Evolutionary conservation across 169 alveolate species (phyloP).

Genomic region (Cryptosporidium ryanae): DNA sequence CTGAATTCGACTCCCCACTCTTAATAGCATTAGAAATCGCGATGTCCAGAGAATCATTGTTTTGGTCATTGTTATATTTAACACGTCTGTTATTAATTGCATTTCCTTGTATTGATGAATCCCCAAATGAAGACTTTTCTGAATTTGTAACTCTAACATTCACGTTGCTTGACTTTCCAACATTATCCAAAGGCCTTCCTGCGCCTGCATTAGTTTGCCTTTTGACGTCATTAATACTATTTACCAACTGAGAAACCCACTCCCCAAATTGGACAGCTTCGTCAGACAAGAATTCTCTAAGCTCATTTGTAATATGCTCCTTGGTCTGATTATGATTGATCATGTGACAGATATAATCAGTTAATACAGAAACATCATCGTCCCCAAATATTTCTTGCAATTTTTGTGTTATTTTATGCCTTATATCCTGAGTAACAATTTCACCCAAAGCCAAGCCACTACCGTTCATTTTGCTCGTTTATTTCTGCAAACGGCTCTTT

Average conservation of each 20-base stretch:
- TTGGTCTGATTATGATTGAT: slow-evolving; percentile 60
- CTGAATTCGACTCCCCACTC: not conserved
- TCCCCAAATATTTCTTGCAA: slow-evolving; percentile 68
- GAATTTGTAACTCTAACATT: not conserved
- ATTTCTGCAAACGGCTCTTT: not conserved
- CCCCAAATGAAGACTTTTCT: not conserved
- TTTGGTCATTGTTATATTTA: slow-evolving; percentile 4
- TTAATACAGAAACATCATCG: slow-evolving; percentile 73
- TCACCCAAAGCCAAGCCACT: slow-evolving; percentile 30
- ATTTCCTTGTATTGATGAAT: not conserved
- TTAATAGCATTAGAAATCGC: slow-evolving; percentile 73
- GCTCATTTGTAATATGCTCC: slow-evolving; percentile 56
- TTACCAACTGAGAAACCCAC: slow-evolving; percentile 61
- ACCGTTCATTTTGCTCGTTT: slow-evolving; percentile 20
- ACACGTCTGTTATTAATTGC: not conserved
- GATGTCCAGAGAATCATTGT: slow-evolving; percentile 53
- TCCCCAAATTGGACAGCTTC: slow-evolving; percentile 72
- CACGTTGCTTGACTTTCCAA: not conserved
- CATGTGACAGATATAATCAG: slow-evolving; percentile 72
- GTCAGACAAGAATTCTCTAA: slow-evolving; percentile 62
- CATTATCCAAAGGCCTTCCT: not conserved
- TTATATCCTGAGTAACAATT: slow-evolving; percentile 50
- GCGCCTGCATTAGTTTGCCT: not conserved
- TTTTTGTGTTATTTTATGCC: slow-evolving; percentile 43
- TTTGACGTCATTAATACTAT: not conserved